Percentiles rank a stretch among this genome's conserved stretches.
Conservation (phyloP, 2,329 filamentous ascomycete species). For the Pyricularia sp. region DNA sequence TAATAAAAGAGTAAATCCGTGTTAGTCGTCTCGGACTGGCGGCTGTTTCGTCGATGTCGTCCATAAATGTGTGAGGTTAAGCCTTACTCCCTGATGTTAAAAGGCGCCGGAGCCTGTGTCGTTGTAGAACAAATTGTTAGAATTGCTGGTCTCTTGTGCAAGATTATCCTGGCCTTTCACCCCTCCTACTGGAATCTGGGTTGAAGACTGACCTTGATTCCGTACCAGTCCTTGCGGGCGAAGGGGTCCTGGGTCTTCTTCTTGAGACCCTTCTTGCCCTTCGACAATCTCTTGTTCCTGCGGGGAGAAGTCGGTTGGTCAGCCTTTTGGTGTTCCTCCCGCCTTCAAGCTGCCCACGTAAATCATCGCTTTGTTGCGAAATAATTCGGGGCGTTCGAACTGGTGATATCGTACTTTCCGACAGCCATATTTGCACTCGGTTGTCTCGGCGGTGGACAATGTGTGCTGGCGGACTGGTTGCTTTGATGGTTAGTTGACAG, state of each 20-base stretch:
- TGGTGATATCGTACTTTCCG: slow-evolving; percentile 39
- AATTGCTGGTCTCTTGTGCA: not conserved
- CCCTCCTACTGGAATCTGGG: not conserved
- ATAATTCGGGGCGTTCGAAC: not conserved
- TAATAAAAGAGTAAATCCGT: slow-evolving; percentile 11
- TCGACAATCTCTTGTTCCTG: slow-evolving; percentile 99
- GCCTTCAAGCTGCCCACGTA: not conserved
- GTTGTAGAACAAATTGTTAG: slow-evolving; percentile 9
- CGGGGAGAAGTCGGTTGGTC: slow-evolving; percentile 9
- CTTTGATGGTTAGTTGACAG: slow-evolving; percentile 19
- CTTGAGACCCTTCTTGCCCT: slow-evolving; percentile 99
- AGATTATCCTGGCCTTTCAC: not conserved
- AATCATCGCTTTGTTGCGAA: not conserved
- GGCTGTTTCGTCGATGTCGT: slow-evolving; percentile 2
- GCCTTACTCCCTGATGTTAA: slow-evolving; percentile 90
- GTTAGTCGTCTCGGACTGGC: slow-evolving; percentile 1
- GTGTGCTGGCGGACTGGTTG: slow-evolving; percentile 22
- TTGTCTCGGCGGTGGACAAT: slow-evolving; percentile 32
- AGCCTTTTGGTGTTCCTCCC: slow-evolving; percentile 6
- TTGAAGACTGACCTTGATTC: slow-evolving; percentile 66
- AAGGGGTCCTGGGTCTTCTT: slow-evolving; percentile 98
- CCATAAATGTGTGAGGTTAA: slow-evolving; percentile 12
- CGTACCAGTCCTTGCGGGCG: slow-evolving; percentile 98
- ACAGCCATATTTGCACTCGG: slow-evolving; percentile 49
- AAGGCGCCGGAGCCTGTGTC: slow-evolving; percentile 78